These are phyloP conservation scores for Aspergillus viridinutans DNA, from an alignment of 2,329 filamentous ascomycete species.

Conservation along the genomic window DNA sequence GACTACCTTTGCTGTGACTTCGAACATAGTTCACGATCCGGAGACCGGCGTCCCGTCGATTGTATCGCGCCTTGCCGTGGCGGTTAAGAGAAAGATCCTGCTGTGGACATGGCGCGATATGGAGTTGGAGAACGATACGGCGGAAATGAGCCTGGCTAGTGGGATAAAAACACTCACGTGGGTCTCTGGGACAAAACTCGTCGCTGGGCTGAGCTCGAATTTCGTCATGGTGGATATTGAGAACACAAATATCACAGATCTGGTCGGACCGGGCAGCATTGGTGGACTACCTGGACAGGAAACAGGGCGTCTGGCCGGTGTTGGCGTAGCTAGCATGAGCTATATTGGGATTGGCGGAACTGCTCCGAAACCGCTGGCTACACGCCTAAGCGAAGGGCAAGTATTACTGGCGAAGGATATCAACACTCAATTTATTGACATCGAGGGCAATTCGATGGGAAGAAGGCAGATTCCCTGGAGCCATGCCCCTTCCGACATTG, in stretches of 20 bases:
- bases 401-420: constrained; percentile 96
- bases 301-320: constrained; percentile 72
- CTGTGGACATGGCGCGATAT: constrained; percentile 97
- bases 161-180: constrained; percentile 86
- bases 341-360: constrained; percentile 94
- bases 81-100: constrained; percentile 83
- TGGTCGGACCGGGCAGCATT: constrained; percentile 70
- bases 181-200: constrained; percentile 79
- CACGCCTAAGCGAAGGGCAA: constrained; percentile 75
- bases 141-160: constrained; percentile 75
- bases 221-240: constrained; percentile 86
- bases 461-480: constrained; percentile 91
- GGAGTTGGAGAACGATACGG: constrained; percentile 69
- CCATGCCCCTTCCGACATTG: constrained; percentile 79
- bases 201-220: constrained; percentile 86
- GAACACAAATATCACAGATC: constrained; percentile 68
- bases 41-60: constrained; percentile 87
- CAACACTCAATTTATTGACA: constrained; percentile 87
- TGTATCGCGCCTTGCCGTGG: constrained; percentile 84
- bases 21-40: constrained; percentile 88
- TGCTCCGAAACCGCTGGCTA: constrained; percentile 83
- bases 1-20: constrained; percentile 84
- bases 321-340: constrained; percentile 83
- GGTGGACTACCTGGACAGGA: constrained; percentile 62
- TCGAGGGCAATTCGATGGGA: constrained; percentile 73